Conservation (phyloP, 2,329 filamentous ascomycete genomes). For the Aspergillus alliaceus region DNA sequence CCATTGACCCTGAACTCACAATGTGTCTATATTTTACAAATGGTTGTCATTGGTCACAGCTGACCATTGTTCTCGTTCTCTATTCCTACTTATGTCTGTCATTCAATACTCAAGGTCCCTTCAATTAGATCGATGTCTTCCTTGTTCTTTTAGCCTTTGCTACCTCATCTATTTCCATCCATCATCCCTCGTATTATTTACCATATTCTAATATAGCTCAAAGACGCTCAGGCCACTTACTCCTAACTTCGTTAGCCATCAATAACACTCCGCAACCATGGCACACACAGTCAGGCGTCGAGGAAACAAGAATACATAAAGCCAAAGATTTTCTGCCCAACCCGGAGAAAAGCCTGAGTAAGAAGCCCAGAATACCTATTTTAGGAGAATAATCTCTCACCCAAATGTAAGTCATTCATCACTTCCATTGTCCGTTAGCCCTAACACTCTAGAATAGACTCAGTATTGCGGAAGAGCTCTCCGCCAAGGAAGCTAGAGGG, state of each 20-base stretch:
- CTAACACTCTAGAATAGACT: neutral
- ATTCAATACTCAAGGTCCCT: neutral
- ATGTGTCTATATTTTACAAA: neutral
- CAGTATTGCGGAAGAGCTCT: neutral
- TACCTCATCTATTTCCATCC: too few species aligned
- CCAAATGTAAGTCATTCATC: neutral
- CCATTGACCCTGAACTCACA: neutral
- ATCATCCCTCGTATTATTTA: neutral
- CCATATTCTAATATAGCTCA: neutral
- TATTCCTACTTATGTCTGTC: neutral
- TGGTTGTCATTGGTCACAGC: neutral
- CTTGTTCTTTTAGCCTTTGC: neutral
- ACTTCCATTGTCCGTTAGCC: neutral
- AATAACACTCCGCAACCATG: neutral
- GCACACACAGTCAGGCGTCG: neutral
- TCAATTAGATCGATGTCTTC: neutral
- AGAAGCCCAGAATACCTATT: neutral
- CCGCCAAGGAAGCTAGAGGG: neutral
- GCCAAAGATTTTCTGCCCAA: neutral
- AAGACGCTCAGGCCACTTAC: neutral
- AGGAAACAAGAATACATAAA: neutral
- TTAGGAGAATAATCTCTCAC: neutral
- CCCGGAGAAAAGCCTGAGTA: neutral
- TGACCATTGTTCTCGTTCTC: neutral
- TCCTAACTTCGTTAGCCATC: neutral